Evolutionary conservation across 805 yeast genomes (phyloP).

Genomic region (Candida berthetii): DNA sequence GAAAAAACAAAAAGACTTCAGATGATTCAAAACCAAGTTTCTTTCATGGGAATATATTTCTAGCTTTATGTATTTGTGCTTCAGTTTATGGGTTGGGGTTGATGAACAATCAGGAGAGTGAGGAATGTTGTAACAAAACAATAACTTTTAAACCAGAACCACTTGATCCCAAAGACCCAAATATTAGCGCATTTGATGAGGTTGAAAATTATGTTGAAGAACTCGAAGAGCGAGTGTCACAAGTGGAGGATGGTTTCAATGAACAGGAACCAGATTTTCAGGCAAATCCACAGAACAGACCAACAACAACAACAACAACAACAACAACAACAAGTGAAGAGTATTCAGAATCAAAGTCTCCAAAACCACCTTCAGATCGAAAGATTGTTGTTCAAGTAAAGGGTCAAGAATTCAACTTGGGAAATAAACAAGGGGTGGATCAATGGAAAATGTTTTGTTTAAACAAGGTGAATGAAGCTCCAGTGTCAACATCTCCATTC

Average conservation of each 20-base stretch:
- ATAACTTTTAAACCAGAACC: neutral
- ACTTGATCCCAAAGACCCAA: neutral
- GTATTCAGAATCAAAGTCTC: too few species aligned
- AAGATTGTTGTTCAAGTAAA: constrained; percentile 1
- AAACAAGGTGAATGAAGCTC: neutral
- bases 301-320: neutral
- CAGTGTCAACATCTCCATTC: neutral
- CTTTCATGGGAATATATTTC: too few species aligned
- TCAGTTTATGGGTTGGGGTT: too few species aligned
- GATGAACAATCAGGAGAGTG: neutral
- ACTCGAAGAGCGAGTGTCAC: neutral
- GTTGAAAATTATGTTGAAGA: neutral
- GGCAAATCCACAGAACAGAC: neutral
- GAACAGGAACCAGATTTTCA: neutral
- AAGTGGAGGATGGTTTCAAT: neutral
- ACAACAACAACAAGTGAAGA: neutral
- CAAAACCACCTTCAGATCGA: neutral
- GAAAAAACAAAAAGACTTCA: too few species aligned
- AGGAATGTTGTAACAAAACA: too few species aligned
- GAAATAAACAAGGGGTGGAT: constrained; percentile 2
- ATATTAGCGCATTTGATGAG: neutral
- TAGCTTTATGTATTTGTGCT: too few species aligned
- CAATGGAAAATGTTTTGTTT: constrained; percentile 4
- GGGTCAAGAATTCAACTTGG: constrained; percentile 6
- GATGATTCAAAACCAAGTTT: too few species aligned